A percentile compares a stretch with the other conserved stretches of the same genome.
phyloP scores from a whole-genome alignment of 1,284 basidiomycete genomes.

The Melampsora larici-populina region DNA sequence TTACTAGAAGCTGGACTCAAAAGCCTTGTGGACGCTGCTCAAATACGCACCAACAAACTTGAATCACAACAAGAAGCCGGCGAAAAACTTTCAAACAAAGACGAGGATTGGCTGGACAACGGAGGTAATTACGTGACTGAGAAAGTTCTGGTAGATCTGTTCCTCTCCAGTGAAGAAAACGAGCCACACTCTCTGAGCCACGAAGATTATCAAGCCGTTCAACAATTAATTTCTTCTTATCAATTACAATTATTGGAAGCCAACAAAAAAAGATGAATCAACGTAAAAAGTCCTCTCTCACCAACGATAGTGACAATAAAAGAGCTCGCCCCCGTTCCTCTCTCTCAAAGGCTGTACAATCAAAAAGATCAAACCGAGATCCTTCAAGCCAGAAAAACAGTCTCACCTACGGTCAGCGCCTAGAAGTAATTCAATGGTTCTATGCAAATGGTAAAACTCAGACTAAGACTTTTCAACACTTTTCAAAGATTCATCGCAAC shows the following conservation, averaged over 20 bases:
- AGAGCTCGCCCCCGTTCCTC: not conserved
- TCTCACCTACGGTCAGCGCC: not conserved
- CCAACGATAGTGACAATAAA: not conserved
- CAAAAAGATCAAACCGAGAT: not conserved
- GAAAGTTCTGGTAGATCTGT: not conserved
- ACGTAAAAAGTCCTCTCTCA: not conserved
- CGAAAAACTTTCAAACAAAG: not conserved
- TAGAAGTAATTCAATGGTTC: not conserved
- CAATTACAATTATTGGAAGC: not conserved
- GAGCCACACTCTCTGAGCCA: not conserved
- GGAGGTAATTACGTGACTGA: not conserved
- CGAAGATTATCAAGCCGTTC: not conserved
- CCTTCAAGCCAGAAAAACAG: not conserved
- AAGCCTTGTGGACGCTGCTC: not conserved
- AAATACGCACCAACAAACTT: not conserved
- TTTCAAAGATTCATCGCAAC: conserved; percentile 2
- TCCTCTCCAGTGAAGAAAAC: not conserved
- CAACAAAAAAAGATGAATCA: not conserved
- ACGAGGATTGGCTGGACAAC: not conserved
- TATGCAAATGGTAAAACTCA: conserved; percentile 1
- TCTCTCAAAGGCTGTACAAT: not conserved
- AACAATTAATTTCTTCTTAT: not conserved
- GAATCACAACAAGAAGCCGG: not conserved
- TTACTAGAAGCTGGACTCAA: not conserved
- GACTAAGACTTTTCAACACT: conserved; percentile 14